Conservation (phyloP, 2,329 filamentous ascomycete genomes). For the Podosphaera fusca region DNA sequence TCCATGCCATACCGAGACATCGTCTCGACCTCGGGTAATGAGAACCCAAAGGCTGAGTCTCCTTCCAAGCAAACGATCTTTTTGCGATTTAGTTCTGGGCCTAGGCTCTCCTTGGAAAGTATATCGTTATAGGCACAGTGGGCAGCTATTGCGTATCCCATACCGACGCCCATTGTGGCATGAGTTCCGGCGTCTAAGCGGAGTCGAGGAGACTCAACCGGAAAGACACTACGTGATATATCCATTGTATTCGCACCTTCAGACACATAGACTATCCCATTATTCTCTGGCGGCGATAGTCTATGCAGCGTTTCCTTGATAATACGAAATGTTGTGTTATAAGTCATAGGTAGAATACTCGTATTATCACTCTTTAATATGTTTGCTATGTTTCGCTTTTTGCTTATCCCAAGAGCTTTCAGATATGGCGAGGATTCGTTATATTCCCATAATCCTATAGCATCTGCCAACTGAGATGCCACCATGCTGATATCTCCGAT, state of each 20-base stretch:
- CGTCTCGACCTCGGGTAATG: conserved; percentile 30
- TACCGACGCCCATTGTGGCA: conserved; percentile 34
- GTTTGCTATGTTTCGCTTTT: conserved; percentile 23
- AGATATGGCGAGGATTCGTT: conserved; percentile 17
- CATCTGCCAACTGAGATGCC: conserved; percentile 21
- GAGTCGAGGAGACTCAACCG: conserved; percentile 28
- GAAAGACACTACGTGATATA: conserved; percentile 30
- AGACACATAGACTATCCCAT: conserved; percentile 29
- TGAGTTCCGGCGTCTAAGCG: conserved; percentile 34
- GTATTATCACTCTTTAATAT: conserved; percentile 21
- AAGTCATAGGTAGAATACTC: conserved; percentile 23
- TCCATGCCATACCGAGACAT: conserved; percentile 31
- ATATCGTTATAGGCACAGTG: conserved; percentile 29
- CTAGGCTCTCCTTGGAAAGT: conserved; percentile 16
- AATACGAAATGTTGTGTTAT: conserved; percentile 26
- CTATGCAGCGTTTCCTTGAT: conserved; percentile 26
- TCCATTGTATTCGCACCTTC: conserved; percentile 40
- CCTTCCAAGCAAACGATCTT: conserved; percentile 33
- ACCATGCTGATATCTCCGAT: conserved; percentile 28
- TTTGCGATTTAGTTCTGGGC: conserved; percentile 17
- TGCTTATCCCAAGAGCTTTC: conserved; percentile 16
- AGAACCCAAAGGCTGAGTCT: conserved; percentile 32
- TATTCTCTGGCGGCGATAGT: conserved; percentile 22
- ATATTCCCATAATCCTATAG: conserved; percentile 23
- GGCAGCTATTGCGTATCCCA: conserved; percentile 32